Evolutionary conservation across 768 basidiomycete genomes (phyloP).

Genomic region (Arthromyces matolae): DNA sequence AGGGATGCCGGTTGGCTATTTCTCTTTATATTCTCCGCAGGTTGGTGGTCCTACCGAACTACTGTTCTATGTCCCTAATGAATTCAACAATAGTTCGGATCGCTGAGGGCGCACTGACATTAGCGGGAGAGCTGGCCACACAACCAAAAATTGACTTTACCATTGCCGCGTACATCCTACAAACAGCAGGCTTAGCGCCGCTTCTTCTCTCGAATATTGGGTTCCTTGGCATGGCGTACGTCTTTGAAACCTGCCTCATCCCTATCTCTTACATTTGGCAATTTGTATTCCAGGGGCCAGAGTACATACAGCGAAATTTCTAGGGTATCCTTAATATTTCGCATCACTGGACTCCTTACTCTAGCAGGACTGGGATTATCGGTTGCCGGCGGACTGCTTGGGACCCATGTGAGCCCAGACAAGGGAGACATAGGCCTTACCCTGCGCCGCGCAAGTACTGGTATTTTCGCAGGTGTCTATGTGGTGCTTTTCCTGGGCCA

Average conservation of each 20-base stretch:
- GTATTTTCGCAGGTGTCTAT: slow-evolving; percentile 40
- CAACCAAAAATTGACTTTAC: slow-evolving; percentile 42
- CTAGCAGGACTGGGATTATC: slow-evolving; percentile 38
- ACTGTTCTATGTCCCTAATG: background rate
- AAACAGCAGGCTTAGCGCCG: slow-evolving; percentile 38
- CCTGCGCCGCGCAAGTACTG: slow-evolving; percentile 40
- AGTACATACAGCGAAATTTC: slow-evolving; percentile 48
- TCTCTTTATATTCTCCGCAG: slow-evolving; percentile 54
- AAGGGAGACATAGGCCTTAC: slow-evolving; percentile 32
- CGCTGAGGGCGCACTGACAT: slow-evolving; percentile 50
- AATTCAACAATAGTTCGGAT: slow-evolving; percentile 48
- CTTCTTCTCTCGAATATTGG: slow-evolving; percentile 41
- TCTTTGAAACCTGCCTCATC: too few species aligned
- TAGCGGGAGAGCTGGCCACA: slow-evolving; percentile 47
- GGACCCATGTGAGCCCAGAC: slow-evolving; percentile 32
- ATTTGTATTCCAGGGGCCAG: slow-evolving; percentile 37
- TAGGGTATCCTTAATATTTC: slow-evolving; percentile 35
- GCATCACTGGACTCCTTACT: slow-evolving; percentile 33
- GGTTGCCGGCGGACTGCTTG: slow-evolving; percentile 45
- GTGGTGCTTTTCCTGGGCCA: slow-evolving; percentile 37
- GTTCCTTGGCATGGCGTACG: slow-evolving; percentile 51
- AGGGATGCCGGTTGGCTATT: slow-evolving; percentile 67
- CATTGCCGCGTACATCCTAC: slow-evolving; percentile 49
- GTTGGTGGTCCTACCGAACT: slow-evolving; percentile 33
- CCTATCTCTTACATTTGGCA: background rate